phyloP scores from a whole-genome alignment of 2,329 filamentous ascomycete genomes.

The Emmonsiellopsis sp. region DNA sequence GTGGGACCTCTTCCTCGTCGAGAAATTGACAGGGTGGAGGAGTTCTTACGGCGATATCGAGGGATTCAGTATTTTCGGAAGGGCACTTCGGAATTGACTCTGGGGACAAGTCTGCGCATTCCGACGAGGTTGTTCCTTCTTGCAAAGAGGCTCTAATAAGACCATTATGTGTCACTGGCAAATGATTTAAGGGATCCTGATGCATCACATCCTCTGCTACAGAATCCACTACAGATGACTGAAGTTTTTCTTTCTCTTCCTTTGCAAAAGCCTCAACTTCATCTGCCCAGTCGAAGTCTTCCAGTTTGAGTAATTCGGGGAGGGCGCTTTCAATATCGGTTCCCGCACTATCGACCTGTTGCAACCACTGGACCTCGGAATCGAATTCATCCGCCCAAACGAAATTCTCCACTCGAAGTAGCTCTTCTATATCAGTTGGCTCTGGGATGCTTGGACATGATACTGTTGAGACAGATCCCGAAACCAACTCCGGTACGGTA shows the following conservation, averaged over 20 bases:
- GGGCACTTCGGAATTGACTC: background rate
- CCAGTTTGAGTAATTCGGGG: background rate
- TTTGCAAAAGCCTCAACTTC: background rate
- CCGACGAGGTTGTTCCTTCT: background rate
- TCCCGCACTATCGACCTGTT: background rate
- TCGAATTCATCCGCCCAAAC: constrained; percentile 4
- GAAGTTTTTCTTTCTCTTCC: background rate
- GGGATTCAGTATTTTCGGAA: background rate
- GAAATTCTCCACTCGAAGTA: constrained; percentile 3
- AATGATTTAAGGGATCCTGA: background rate
- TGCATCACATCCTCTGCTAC: background rate
- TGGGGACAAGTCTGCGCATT: background rate
- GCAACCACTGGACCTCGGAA: background rate
- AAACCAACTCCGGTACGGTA: background rate
- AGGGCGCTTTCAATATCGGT: background rate
- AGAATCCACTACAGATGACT: background rate
- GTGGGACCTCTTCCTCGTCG: background rate
- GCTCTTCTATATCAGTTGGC: background rate
- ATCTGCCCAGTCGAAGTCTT: constrained; percentile 3
- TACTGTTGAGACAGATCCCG: background rate
- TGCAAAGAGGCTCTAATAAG: background rate
- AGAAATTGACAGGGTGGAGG: background rate
- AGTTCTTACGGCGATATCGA: background rate
- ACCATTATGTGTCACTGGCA: background rate
- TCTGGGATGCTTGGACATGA: background rate